A percentile compares a stretch with the other conserved stretches of the same genome.
Conservation (phyloP, 2,329 filamentous ascomycete genomes). For the Stagonosporopsis tanaceti region DNA sequence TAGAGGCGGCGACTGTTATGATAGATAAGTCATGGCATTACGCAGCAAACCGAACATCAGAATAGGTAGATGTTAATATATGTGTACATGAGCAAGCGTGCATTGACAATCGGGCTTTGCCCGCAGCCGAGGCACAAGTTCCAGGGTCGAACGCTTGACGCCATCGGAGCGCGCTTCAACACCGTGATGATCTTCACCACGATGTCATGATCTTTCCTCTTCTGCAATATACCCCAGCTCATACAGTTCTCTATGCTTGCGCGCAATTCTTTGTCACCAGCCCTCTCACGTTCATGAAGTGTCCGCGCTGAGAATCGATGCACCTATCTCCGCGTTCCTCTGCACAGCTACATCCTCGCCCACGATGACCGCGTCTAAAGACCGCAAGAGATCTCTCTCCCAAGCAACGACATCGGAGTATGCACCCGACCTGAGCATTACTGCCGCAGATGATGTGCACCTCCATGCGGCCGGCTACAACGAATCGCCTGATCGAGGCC, state of each 20-base stretch:
- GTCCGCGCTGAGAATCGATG: background rate
- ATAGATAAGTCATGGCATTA: background rate
- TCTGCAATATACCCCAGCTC: slow-evolving; percentile 2
- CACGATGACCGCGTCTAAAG: slow-evolving; percentile 11
- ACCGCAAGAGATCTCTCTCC: background rate
- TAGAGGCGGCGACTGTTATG: slow-evolving; percentile 26
- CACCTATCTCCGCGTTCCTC: background rate
- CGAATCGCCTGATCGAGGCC: slow-evolving; percentile 66
- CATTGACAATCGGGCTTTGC: slow-evolving; percentile 17
- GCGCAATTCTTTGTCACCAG: background rate
- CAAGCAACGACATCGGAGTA: slow-evolving; percentile 30
- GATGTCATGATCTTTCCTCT: slow-evolving; percentile 13
- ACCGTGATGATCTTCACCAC: slow-evolving; percentile 8
- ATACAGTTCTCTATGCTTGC: background rate
- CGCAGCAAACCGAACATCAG: too few relatives aligned
- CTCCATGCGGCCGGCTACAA: slow-evolving; percentile 56
- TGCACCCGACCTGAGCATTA: slow-evolving; percentile 57
- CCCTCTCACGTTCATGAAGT: slow-evolving; percentile 5
- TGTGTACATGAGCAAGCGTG: background rate
- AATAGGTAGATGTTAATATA: background rate
- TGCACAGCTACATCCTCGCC: background rate
- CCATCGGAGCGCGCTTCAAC: slow-evolving; percentile 9
- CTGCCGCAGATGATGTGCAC: slow-evolving; percentile 54
- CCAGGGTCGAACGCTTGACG: slow-evolving; percentile 22
- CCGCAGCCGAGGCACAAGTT: slow-evolving; percentile 29